A percentile compares a stretch with the other conserved stretches of the same genome.
These are phyloP conservation scores for Cubamyces lactineus DNA, from an alignment of 768 basidiomycete genomes.

Conservation along the genomic window DNA sequence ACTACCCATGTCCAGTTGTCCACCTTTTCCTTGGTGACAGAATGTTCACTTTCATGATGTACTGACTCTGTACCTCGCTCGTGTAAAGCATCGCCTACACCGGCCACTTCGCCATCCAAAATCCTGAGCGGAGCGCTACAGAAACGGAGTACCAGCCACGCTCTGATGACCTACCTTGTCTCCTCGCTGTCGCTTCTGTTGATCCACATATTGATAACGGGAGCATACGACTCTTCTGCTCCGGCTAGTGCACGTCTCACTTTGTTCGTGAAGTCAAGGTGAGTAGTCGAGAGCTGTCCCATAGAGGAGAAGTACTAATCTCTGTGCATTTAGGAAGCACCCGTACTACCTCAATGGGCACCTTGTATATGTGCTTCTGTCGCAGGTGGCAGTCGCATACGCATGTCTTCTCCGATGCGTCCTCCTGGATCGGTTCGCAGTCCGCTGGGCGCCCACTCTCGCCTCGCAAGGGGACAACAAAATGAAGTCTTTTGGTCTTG, in stretches of 20 bases:
- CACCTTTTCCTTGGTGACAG: constrained; percentile 20
- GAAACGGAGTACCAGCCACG: constrained; percentile 49
- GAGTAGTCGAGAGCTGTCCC: constrained; percentile 19
- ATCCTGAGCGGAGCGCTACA: constrained; percentile 49
- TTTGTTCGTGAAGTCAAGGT: constrained; percentile 73
- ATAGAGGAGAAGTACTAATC: neutral
- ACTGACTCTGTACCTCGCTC: neutral
- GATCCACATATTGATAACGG: constrained; percentile 47
- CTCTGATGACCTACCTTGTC: constrained; percentile 48
- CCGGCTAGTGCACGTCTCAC: constrained; percentile 47
- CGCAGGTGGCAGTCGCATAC: constrained; percentile 52
- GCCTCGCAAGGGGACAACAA: constrained; percentile 4
- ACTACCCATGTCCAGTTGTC: neutral
- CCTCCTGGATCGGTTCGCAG: constrained; percentile 61
- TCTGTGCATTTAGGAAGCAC: constrained; percentile 56
- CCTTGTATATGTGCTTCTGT: constrained; percentile 58
- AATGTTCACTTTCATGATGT: neutral
- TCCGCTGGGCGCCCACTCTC: constrained; percentile 33
- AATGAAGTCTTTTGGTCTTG: constrained; percentile 24
- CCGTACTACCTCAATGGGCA: constrained; percentile 75
- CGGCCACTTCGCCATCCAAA: constrained; percentile 55
- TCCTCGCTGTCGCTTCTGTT: constrained; percentile 49
- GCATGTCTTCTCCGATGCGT: constrained; percentile 58
- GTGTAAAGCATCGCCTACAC: constrained; percentile 46
- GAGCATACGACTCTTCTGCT: constrained; percentile 36